These are phyloP conservation scores for Jatropha curcas DNA, from an alignment of 345 rosid genomes.

Conservation along the genomic window DNA sequence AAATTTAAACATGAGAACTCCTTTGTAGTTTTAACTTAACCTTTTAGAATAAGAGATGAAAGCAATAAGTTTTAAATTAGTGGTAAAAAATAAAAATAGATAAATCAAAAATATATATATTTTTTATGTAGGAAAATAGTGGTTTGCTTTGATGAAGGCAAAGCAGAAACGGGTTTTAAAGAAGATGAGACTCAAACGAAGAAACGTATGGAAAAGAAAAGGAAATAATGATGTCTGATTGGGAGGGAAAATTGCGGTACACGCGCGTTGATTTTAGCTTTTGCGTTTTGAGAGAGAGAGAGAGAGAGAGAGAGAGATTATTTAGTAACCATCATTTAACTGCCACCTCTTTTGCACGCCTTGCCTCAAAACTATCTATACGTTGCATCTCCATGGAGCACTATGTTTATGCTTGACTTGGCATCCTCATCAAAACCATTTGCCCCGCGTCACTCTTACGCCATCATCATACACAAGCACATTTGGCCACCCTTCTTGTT, in stretches of 20 bases:
- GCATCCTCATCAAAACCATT: neutral
- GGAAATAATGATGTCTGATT: conserved; percentile 3
- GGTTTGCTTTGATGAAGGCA: too few relatives aligned
- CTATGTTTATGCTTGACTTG: neutral
- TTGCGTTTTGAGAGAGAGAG: too few relatives aligned
- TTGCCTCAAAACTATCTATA: conserved; percentile 21
- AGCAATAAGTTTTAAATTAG: too few relatives aligned
- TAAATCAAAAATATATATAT: too few relatives aligned
- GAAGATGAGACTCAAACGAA: too few relatives aligned
- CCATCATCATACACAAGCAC: conserved; percentile 6
- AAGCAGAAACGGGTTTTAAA: too few relatives aligned
- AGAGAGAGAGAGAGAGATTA: neutral
- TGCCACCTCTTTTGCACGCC: conserved; percentile 39
- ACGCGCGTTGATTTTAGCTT: conserved; percentile 19
- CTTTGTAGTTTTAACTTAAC: too few relatives aligned
- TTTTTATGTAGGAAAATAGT: too few relatives aligned
- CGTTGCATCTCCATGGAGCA: neutral
- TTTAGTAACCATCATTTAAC: conserved; percentile 37
- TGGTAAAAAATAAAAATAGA: too few relatives aligned
- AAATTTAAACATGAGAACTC: too few relatives aligned
- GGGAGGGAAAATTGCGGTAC: neutral
- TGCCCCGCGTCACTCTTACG: conserved; percentile 26
- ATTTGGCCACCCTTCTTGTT: neutral
- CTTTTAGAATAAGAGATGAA: too few relatives aligned
- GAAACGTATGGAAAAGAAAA: too few relatives aligned